Percentiles rank a stretch among this genome's conserved stretches.
phyloP scores from a whole-genome alignment of 1,284 basidiomycete genomes.

The Rhodotorula sp. region DNA sequence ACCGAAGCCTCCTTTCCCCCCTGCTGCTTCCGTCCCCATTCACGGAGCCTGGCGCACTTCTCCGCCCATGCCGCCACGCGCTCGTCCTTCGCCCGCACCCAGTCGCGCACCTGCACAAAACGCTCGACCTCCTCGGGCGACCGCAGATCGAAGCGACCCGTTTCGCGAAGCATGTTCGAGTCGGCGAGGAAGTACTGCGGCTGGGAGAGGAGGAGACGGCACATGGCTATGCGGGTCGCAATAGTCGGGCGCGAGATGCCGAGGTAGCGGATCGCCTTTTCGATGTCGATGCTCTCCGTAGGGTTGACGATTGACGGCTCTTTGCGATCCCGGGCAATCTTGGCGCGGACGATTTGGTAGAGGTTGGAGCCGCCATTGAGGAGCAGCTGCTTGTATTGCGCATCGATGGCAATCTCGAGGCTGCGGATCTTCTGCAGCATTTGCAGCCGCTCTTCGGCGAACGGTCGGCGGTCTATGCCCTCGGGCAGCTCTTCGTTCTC shows the following conservation, averaged over 20 bases:
- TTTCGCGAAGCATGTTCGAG: constrained; percentile 57
- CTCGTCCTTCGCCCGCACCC: constrained; percentile 54
- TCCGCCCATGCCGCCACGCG: constrained; percentile 58
- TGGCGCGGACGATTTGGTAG: constrained; percentile 40
- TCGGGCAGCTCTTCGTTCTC: constrained; percentile 35
- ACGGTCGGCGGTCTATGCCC: no score
- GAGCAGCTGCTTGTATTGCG: constrained; percentile 39
- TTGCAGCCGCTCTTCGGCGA: constrained; percentile 22
- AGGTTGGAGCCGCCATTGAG: constrained; percentile 22
- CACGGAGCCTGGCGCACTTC: constrained; percentile 56
- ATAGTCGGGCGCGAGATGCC: constrained; percentile 44
- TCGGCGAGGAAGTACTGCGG: constrained; percentile 65
- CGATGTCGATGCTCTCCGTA: constrained; percentile 23
- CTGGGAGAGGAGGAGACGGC: constrained; percentile 68
- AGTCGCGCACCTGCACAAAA: constrained; percentile 57
- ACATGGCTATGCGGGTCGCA: constrained; percentile 58
- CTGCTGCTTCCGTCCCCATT: not conserved
- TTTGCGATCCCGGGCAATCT: constrained; percentile 41
- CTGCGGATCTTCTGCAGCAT: constrained; percentile 45
- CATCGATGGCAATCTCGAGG: constrained; percentile 43
- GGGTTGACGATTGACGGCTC: constrained; percentile 11
- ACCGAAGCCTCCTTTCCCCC: not conserved
- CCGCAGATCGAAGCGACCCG: constrained; percentile 67
- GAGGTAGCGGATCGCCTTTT: constrained; percentile 44
- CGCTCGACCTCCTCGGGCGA: constrained; percentile 62